Percentiles rank a stretch among this genome's conserved stretches.
These are phyloP conservation scores for Dendrobium officinale DNA, from an alignment of 106 monocot species.

Conservation along the genomic window DNA sequence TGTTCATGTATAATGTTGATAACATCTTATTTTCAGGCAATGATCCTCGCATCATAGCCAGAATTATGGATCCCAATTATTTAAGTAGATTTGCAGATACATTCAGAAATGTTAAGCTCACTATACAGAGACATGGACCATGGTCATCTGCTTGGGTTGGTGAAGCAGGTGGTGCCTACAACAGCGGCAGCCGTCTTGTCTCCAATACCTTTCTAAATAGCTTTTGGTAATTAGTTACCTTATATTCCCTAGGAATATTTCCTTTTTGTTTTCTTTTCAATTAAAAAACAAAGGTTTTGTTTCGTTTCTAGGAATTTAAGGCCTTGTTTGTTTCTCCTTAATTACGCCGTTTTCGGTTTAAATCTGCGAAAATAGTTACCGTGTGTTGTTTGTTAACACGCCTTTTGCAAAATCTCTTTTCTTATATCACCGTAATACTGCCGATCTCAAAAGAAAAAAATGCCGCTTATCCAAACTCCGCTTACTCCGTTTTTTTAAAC, in stretches of 20 bases:
- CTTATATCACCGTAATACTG: too few species aligned
- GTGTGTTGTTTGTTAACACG: too few species aligned
- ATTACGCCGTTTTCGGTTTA: too few species aligned
- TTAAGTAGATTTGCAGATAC: slow-evolving; percentile 43
- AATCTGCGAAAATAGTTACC: too few species aligned
- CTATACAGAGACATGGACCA: slow-evolving; percentile 62
- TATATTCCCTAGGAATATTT: background rate
- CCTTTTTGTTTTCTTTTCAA: background rate
- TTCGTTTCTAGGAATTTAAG: too few species aligned
- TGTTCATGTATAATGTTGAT: background rate
- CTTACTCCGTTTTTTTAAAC: too few species aligned
- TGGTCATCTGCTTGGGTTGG: slow-evolving; percentile 97
- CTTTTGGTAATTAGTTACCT: slow-evolving; percentile 57
- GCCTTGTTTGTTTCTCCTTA: too few species aligned
- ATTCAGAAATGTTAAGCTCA: slow-evolving; percentile 52
- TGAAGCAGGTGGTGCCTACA: slow-evolving; percentile 91
- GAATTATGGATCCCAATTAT: slow-evolving; percentile 58
- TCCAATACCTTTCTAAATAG: slow-evolving; percentile 81
- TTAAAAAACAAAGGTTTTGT: background rate
- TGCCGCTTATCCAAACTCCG: too few species aligned
- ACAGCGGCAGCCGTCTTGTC: slow-evolving; percentile 67
- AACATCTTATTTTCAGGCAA: slow-evolving; percentile 44
- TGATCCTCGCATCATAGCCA: slow-evolving; percentile 46
- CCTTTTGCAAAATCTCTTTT: too few species aligned
- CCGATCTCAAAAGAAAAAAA: too few species aligned